A percentile compares a stretch with the other conserved stretches of the same genome.
These are phyloP conservation scores for Botryosphaeria dothidea DNA, from an alignment of 2,329 filamentous ascomycete species.

Conservation along the genomic window DNA sequence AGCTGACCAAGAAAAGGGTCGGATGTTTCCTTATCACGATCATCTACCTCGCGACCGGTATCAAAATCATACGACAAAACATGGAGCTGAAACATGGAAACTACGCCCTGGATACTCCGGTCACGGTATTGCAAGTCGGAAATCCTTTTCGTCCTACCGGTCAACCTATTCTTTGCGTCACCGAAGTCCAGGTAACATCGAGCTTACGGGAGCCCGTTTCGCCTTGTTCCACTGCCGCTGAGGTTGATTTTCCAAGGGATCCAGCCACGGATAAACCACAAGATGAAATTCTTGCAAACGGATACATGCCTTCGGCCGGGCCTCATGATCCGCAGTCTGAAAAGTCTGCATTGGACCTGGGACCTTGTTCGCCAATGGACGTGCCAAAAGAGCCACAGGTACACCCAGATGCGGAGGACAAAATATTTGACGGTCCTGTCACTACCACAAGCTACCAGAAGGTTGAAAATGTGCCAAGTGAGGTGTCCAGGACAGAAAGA, in stretches of 20 bases:
- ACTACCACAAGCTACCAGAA: no score
- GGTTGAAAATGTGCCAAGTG: no score
- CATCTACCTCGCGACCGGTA: conserved; percentile 66
- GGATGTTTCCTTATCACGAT: conserved; percentile 58
- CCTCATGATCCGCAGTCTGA: no score
- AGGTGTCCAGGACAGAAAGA: no score
- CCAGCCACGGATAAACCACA: background rate
- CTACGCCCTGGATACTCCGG: conserved; percentile 22
- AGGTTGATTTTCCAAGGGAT: background rate
- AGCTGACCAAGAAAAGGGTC: conserved; percentile 13
- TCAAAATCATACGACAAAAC: conserved; percentile 67
- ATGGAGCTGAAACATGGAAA: conserved; percentile 46
- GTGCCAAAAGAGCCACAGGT: no score
- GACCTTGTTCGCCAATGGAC: no score
- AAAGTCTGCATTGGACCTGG: no score
- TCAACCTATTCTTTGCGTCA: conserved; percentile 51
- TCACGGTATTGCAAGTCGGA: conserved; percentile 30
- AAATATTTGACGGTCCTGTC: no score
- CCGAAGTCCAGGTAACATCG: conserved; percentile 61
- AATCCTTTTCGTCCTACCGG: conserved; percentile 45
- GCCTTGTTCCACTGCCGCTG: background rate
- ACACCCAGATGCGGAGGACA: no score
- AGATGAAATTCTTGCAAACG: background rate
- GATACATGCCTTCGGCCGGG: background rate
- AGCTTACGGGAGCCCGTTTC: background rate